Evolutionary conservation across 306 rosid genomes (phyloP), one percentile per base, ranked within the genome.

Genomic region (Canavalia ensiformis): DNA sequence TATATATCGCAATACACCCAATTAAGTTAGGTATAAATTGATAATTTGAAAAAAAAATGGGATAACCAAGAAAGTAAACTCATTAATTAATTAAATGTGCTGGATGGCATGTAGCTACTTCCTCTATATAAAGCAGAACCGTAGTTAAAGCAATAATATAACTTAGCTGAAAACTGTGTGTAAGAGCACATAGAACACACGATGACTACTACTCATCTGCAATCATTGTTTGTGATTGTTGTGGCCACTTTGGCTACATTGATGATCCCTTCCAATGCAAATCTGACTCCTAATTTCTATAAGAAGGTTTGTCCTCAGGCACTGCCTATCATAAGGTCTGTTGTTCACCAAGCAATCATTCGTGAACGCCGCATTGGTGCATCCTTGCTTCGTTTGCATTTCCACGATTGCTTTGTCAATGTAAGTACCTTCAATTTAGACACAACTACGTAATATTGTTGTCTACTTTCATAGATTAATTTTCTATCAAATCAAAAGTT

Each of bases 341-440:
- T 87, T 11, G 83, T 87, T 81, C 4, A 42, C 12, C 13, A 6
- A 28, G 89, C 85, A 49, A 83, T 87, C 29, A 6, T 0, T 25
- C 78, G 66, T 25, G 85, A 87, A 56, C 65, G 3, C 11, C 89
- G 87, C 35, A 72, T 72, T 10, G 89, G 89, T n/a, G 89, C 89
- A 1, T 88, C 89, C 11, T 76, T 88, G 25, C 81, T 88, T 4
- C 90, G 90, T 45, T 67, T 87, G 64, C 90, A 87, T 59, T 87
- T 87, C 71, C 90, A 87, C 51, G 90, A 87, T 44, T 87, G 90
- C 74, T 87, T 87, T 60, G 90, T 87, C n/a, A 87, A 87, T 50
- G 90, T 87, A 71, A 81, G 90, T 75, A 18, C 25, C 25, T 18
- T 18, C 25, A 18, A 18, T 18, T 18, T 18, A 18, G 25, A 18